Conservation (phyloP, 202 grass and related monocot species). For the Saccharum hybrid region DNA sequence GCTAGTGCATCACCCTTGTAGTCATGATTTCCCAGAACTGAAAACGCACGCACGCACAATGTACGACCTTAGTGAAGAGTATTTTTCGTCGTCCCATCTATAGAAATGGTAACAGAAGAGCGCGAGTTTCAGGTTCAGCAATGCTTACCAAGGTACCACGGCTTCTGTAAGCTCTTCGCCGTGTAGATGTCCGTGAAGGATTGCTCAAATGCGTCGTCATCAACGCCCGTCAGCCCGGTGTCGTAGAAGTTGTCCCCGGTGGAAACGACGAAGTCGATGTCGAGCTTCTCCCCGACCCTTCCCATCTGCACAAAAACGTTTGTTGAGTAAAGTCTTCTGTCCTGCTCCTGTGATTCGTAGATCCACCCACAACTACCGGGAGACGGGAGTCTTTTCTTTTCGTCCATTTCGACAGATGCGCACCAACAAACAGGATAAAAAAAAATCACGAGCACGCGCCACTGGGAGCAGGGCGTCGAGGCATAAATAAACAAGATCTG, state of each 20-base stretch:
- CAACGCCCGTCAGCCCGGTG: slow-evolving; percentile 59
- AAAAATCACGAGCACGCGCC: no score
- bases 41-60: neutral
- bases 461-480: neutral
- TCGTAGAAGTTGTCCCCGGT: slow-evolving; percentile 90
- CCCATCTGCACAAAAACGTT: slow-evolving; percentile 65
- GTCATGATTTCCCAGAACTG: slow-evolving; percentile 97
- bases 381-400: neutral
- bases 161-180: slow-evolving; percentile 68
- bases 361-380: neutral
- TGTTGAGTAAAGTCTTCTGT: neutral
- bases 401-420: neutral
- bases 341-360: neutral
- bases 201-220: slow-evolving; percentile 67
- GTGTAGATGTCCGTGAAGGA: slow-evolving; percentile 79
- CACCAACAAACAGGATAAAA: no score
- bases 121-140: neutral
- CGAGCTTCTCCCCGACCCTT: slow-evolving; percentile 55
- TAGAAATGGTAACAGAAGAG: neutral
- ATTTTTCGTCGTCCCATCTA: neutral
- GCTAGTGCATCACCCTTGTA: slow-evolving; percentile 73
- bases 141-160: slow-evolving; percentile 72
- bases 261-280: slow-evolving; percentile 51
- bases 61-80: neutral
- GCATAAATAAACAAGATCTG: neutral